A percentile compares a stretch with the other conserved stretches of the same genome.
These are phyloP conservation scores for Comarum palustre DNA, from an alignment of 306 rosid genomes.

Conservation along the genomic window DNA sequence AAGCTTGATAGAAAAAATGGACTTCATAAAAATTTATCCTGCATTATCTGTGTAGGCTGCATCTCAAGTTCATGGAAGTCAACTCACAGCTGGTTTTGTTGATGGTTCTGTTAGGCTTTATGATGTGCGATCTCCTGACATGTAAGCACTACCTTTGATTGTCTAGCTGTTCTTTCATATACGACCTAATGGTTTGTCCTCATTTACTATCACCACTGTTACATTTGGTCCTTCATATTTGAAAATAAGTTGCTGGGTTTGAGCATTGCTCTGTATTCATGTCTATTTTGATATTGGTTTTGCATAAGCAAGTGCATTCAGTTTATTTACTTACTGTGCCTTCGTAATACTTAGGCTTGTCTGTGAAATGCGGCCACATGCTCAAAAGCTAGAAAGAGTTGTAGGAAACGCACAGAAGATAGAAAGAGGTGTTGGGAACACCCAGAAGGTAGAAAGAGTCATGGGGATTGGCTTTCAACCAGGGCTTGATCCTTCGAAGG, in stretches of 20 bases:
- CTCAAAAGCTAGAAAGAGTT: slow-evolving; percentile 66
- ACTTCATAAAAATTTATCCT: background rate
- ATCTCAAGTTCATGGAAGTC: slow-evolving; percentile 94
- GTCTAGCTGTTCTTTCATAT: background rate
- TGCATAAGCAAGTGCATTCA: slow-evolving; percentile 9
- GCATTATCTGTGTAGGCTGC: slow-evolving; percentile 58
- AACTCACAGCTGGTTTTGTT: slow-evolving; percentile 87
- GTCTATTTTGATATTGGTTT: background rate
- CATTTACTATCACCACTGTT: background rate
- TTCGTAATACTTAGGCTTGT: slow-evolving; percentile 56
- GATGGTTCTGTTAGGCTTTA: slow-evolving; percentile 90
- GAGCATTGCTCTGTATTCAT: background rate
- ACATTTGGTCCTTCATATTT: background rate
- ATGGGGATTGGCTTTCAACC: slow-evolving; percentile 98
- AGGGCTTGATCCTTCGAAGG: slow-evolving; percentile 90
- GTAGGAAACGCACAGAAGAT: slow-evolving; percentile 63
- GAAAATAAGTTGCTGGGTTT: background rate
- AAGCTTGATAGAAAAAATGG: background rate
- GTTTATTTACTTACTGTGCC: slow-evolving; percentile 3
- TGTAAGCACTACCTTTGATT: slow-evolving; percentile 47
- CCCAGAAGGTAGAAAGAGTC: slow-evolving; percentile 67
- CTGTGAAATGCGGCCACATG: slow-evolving; percentile 67
- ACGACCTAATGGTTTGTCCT: background rate
- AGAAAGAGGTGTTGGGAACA: slow-evolving; percentile 79
- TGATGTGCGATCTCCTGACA: slow-evolving; percentile 77